Evolutionary conservation across 176 grass and related monocot genomes (phyloP).

Genomic region (Chrysopogon serrulatus): DNA sequence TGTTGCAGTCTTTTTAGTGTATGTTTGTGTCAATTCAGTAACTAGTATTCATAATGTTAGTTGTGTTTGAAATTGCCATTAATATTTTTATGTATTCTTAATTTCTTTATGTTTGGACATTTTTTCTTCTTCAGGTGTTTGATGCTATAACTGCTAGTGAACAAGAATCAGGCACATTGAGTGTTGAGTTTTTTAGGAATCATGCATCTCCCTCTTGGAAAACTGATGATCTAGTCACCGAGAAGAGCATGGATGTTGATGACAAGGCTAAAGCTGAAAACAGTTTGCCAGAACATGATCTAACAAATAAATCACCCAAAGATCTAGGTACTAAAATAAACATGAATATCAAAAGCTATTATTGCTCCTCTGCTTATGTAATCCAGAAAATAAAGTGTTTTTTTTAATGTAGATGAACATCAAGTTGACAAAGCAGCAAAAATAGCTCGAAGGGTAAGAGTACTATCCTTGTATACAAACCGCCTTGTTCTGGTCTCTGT

Average conservation of each 20-base stretch:
- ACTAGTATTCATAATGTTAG: slow-evolving; percentile 18
- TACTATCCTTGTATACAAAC: slow-evolving; percentile 20
- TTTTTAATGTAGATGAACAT: slow-evolving; percentile 50
- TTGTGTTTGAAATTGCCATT: neutral
- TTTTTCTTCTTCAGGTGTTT: slow-evolving; percentile 55
- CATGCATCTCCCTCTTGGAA: slow-evolving; percentile 85
- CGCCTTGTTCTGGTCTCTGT: neutral
- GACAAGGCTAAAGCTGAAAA: slow-evolving; percentile 46
- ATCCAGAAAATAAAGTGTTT: slow-evolving; percentile 9
- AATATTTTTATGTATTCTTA: neutral
- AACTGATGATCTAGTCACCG: slow-evolving; percentile 49
- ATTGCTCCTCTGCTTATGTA: neutral
- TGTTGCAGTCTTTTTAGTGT: neutral
- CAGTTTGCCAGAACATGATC: slow-evolving; percentile 35
- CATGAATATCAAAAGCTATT: slow-evolving; percentile 16
- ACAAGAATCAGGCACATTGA: slow-evolving; percentile 65
- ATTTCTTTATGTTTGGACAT: neutral
- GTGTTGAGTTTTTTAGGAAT: slow-evolving; percentile 80
- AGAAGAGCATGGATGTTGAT: slow-evolving; percentile 41
- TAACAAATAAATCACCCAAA: slow-evolving; percentile 41
- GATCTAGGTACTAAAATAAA: slow-evolving; percentile 48
- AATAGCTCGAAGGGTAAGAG: slow-evolving; percentile 75
- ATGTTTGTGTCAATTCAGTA: neutral
- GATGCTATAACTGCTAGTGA: slow-evolving; percentile 72
- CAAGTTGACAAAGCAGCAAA: slow-evolving; percentile 48